These are phyloP conservation scores for Pythium plurisporium DNA, from an alignment of 352 stramenopile species.

Conservation along the genomic window DNA sequence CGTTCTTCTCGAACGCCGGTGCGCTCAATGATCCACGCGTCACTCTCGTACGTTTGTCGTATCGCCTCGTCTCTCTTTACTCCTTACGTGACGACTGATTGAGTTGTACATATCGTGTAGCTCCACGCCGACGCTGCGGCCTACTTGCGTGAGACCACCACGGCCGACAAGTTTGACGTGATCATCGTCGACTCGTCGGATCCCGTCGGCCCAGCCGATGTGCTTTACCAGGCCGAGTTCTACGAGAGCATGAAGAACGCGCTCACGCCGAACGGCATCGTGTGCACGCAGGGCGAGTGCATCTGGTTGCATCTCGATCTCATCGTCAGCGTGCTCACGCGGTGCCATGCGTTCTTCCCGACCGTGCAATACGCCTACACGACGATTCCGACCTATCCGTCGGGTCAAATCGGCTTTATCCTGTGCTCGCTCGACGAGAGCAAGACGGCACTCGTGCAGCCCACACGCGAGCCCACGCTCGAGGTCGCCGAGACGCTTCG, in stretches of 20 bases:
- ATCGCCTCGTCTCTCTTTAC: too few relatives aligned
- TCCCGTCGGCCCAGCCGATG: constrained; percentile 91
- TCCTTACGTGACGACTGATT: too few relatives aligned
- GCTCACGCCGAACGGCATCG: constrained; percentile 83
- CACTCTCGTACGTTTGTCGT: constrained; percentile 88
- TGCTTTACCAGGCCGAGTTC: constrained; percentile 84
- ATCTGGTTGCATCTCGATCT: constrained; percentile 98
- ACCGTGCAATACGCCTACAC: constrained; percentile 98
- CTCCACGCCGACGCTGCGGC: too few relatives aligned
- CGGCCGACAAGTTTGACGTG: constrained; percentile 85
- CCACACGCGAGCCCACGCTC: constrained; percentile 54
- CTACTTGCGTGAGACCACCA: too few relatives aligned
- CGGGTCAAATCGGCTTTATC: constrained; percentile 98
- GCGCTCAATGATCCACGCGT: constrained; percentile 90
- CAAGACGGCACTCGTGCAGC: constrained; percentile 47
- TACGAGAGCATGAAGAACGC: constrained; percentile 89
- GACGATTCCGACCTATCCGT: constrained; percentile 98
- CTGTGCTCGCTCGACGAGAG: constrained; percentile 82
- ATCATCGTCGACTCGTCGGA: constrained; percentile 97
- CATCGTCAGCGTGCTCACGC: constrained; percentile 92
- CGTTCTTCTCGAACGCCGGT: constrained; percentile 92
- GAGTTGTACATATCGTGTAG: too few relatives aligned
- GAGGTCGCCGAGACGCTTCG: constrained; percentile 73
- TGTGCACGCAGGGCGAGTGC: constrained; percentile 93
- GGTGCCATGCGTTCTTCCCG: constrained; percentile 89